Percentiles rank a stretch among this genome's conserved stretches.
Conservation (phyloP, 345 rosid species). For the Euphorbia lathyris region DNA sequence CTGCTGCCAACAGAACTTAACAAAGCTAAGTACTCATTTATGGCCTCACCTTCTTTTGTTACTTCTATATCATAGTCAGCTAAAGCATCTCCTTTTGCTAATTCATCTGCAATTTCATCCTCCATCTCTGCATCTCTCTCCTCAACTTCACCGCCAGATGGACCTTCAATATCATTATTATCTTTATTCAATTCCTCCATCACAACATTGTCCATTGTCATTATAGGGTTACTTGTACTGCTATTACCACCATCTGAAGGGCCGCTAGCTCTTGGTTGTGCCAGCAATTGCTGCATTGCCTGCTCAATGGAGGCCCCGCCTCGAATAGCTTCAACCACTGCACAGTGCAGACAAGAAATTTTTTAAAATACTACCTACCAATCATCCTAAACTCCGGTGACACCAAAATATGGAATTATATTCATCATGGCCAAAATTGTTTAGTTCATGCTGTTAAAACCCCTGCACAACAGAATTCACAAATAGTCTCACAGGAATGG, state of each 20-base stretch:
- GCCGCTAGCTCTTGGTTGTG: constrained; percentile 27
- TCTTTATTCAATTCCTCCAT: constrained; percentile 11
- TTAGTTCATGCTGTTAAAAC: too few relatives aligned
- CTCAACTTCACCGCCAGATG: constrained; percentile 21
- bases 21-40: constrained; percentile 58
- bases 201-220: not conserved
- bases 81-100: constrained; percentile 49
- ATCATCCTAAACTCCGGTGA: not conserved
- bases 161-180: constrained; percentile 23
- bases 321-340: constrained; percentile 57
- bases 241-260: constrained; percentile 16
- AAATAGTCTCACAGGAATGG: too few relatives aligned
- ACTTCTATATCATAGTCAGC: constrained; percentile 80
- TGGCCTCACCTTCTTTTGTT: constrained; percentile 66
- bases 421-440: too few relatives aligned
- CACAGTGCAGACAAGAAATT: constrained; percentile 15
- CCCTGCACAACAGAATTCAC: too few relatives aligned
- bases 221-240: constrained; percentile 14
- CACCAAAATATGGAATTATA: not conserved
- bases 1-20: constrained; percentile 41
- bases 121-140: constrained; percentile 77
- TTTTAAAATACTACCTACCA: constrained; percentile 4
- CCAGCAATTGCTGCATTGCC: constrained; percentile 47
- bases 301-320: constrained; percentile 50
- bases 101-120: constrained; percentile 56